Evolutionary conservation across 805 yeast species (phyloP).

Genomic region (Teunomyces stri): DNA sequence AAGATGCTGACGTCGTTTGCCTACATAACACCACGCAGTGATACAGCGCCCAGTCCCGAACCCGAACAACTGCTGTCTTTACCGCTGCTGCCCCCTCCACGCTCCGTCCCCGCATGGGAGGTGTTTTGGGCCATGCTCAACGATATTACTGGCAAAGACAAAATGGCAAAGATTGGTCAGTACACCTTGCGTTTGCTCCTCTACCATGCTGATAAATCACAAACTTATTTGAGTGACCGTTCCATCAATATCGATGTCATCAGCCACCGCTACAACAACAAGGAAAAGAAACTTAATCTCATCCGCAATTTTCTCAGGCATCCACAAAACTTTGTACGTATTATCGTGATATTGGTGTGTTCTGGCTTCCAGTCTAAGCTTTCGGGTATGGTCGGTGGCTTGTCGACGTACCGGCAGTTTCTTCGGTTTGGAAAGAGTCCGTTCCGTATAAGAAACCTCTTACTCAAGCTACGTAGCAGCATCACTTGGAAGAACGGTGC

Average conservation of each 20-base stretch:
- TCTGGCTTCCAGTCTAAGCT: constrained; percentile 40
- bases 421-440: constrained; percentile 72
- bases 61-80: background rate
- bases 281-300: constrained; percentile 31
- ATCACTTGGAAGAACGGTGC: constrained; percentile 9
- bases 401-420: constrained; percentile 61
- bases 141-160: constrained; percentile 67
- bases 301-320: constrained; percentile 33
- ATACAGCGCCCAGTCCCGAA: background rate
- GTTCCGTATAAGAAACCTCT: constrained; percentile 45
- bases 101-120: constrained; percentile 27
- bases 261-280: constrained; percentile 29
- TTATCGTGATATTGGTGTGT: constrained; percentile 34
- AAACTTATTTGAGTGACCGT: constrained; percentile 32
- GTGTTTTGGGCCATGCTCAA: constrained; percentile 53
- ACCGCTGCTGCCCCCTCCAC: background rate
- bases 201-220: constrained; percentile 43
- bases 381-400: constrained; percentile 44
- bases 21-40: constrained; percentile 1
- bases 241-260: constrained; percentile 30
- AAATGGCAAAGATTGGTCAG: constrained; percentile 62
- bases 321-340: constrained; percentile 36
- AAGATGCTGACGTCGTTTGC: background rate
- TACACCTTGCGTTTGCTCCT: constrained; percentile 55
- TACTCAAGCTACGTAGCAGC: constrained; percentile 24